These are phyloP conservation scores for Casuarina equisetifolia DNA, from an alignment of 306 rosid species.

Conservation along the genomic window DNA sequence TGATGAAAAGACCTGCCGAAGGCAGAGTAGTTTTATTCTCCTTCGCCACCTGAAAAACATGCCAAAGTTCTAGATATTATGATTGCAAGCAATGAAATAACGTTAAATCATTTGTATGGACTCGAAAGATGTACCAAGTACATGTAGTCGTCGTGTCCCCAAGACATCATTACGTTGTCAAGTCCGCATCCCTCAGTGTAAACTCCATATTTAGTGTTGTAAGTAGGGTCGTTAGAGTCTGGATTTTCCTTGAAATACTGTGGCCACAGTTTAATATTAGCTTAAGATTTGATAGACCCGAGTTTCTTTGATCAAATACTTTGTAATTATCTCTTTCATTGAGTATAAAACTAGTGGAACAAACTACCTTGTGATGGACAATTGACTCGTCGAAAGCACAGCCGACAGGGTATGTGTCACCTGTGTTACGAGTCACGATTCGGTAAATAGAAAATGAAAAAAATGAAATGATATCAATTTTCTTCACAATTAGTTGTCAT, in stretches of 20 bases:
- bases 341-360: background rate
- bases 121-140: slow-evolving; percentile 51
- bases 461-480: background rate
- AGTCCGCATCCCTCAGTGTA: slow-evolving; percentile 75
- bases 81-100: background rate
- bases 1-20: slow-evolving; percentile 70
- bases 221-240: slow-evolving; percentile 48
- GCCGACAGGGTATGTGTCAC: slow-evolving; percentile 85
- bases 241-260: slow-evolving; percentile 70
- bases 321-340: background rate
- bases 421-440: slow-evolving; percentile 33
- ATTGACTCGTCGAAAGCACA: slow-evolving; percentile 69
- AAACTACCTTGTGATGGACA: slow-evolving; percentile 46
- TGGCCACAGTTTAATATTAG: slow-evolving; percentile 1
- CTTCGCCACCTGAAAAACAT: slow-evolving; percentile 63
- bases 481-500: background rate
- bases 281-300: background rate
- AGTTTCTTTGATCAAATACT: background rate
- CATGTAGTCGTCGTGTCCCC: slow-evolving; percentile 97
- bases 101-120: background rate
- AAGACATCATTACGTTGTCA: slow-evolving; percentile 76
- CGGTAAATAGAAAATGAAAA: background rate
- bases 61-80: background rate
- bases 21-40: slow-evolving; percentile 71
- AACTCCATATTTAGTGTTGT: slow-evolving; percentile 64